Percentiles rank a stretch among this genome's conserved stretches.
These are phyloP conservation scores for Penicillium silybi DNA, from an alignment of 495 filamentous ascomycete species.

Conservation along the genomic window DNA sequence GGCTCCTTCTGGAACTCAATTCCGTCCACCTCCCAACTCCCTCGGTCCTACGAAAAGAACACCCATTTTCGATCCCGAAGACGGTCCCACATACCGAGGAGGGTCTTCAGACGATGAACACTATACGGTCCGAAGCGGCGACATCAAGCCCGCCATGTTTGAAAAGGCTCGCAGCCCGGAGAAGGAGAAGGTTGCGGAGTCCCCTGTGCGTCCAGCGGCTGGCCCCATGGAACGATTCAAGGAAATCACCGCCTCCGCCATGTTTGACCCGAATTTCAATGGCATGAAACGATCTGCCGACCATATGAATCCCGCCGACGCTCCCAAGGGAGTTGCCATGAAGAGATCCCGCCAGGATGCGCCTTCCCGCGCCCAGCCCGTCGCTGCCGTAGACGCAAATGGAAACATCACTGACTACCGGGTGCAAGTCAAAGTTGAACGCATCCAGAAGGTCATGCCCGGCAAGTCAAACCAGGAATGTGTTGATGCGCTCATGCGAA, in stretches of 20 bases:
- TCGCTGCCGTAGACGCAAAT: conserved; percentile 43
- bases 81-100: conserved; percentile 54
- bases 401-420: conserved; percentile 49
- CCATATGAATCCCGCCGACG: conserved; percentile 37
- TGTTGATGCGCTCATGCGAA: conserved; percentile 47
- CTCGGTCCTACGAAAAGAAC: conserved; percentile 32
- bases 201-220: conserved; percentile 25
- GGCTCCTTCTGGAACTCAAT: conserved; percentile 75
- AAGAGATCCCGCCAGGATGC: conserved; percentile 46
- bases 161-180: conserved; percentile 35
- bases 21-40: conserved; percentile 49
- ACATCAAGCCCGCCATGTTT: conserved; percentile 71
- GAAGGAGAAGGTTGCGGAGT: conserved; percentile 38
- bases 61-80: conserved; percentile 47
- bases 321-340: conserved; percentile 35
- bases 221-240: conserved; percentile 38
- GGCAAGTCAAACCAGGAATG: conserved; percentile 46
- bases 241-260: conserved; percentile 43
- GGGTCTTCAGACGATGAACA: conserved; percentile 54
- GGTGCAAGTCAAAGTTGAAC: conserved; percentile 50
- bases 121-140: conserved; percentile 39
- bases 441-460: conserved; percentile 53
- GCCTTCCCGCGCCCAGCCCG: conserved; percentile 54
- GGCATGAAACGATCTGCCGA: conserved; percentile 42
- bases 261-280: conserved; percentile 39